Base-by-base conservation (phyloP, 164 flowering plant genomes). In the Chimonanthus praecox region DNA sequence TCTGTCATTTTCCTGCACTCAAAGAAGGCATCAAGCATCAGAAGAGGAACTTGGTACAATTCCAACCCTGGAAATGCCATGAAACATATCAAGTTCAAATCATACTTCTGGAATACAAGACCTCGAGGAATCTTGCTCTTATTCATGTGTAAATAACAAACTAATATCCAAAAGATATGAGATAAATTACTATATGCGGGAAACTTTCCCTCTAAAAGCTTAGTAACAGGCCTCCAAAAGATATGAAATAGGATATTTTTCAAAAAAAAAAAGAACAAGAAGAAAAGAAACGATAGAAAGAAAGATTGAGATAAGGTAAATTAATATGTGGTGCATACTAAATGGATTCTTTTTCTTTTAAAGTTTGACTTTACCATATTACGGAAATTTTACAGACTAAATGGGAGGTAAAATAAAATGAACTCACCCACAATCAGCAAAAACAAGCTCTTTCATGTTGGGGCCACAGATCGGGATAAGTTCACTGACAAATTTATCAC, bases 1-100 rank as follows among this genome's bases (percentile, higher is more conserved):
- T 95, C 97, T 69, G 96, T 88, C 86, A 95, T 77, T 50, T 85
- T 81, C 81, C 99, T 93, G 90, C 80, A 86, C 44, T 74, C 75
- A 74, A 69, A 49, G 16, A 65, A 72, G 77, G 61, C 13, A 67
- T 7, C 15, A 16, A 66, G n/a, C 5, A 49, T 58, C 54, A 72
- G 13, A 3, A 67, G 58, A 3, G 33, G 20, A 10, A 58, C 21
- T 44, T 33, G 44, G 4, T 5, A 73, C 6, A 65, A 6, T 15
- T 62, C 33, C 49, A 72, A 4, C 49, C 6, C n/a, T 60, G 16
- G 60, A n/a, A 8, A 44, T 44, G 44, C 9, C 2, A 65, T 63
- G 47, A 46, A 13, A 67, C 6, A 16, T 4, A 49, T 43, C 51
- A 33, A 68, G 46, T 47, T 68, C 10, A 20, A 48, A 13, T 68